phyloP scores from a whole-genome alignment of 148 eudicot species.

The Polygonum maritimum region DNA sequence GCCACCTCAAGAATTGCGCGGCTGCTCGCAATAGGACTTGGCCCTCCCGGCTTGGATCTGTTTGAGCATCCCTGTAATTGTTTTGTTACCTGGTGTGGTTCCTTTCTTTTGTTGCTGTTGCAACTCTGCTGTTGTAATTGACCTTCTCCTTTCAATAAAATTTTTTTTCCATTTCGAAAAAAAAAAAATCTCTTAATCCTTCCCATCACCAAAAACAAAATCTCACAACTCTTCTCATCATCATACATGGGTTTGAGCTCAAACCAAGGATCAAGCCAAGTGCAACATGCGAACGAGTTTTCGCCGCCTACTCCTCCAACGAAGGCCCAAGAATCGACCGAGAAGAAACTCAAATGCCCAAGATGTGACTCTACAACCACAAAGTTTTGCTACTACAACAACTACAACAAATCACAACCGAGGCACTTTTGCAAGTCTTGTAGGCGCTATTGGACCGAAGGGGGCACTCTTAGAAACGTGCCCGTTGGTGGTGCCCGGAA shows the following conservation, averaged over 20 bases:
- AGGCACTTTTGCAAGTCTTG: conserved; percentile 83
- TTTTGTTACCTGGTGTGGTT: too few relatives aligned
- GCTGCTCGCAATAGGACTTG: too few relatives aligned
- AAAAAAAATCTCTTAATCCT: not conserved
- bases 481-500: conserved; percentile 89
- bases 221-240: not conserved
- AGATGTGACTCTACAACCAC: conserved; percentile 27
- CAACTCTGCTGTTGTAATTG: too few relatives aligned
- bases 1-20: too few relatives aligned
- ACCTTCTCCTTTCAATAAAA: too few relatives aligned
- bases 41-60: too few relatives aligned
- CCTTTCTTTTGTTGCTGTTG: too few relatives aligned
- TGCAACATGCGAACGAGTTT: conserved; percentile 25
- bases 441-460: conserved; percentile 10
- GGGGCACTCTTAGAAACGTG: conserved; percentile 22
- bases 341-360: conserved; percentile 52
- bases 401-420: conserved; percentile 87
- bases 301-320: conserved; percentile 25
- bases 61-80: too few relatives aligned
- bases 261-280: conserved; percentile 50
- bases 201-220: not conserved
- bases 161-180: too few relatives aligned
- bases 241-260: conserved; percentile 55
- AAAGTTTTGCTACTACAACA: conserved; percentile 29
- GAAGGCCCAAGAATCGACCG: conserved; percentile 18